A percentile compares a stretch with the other conserved stretches of the same genome.
These are phyloP conservation scores for Ostreobium quekettii DNA, from an alignment of 139 green algal genomes.

Conservation along the genomic window DNA sequence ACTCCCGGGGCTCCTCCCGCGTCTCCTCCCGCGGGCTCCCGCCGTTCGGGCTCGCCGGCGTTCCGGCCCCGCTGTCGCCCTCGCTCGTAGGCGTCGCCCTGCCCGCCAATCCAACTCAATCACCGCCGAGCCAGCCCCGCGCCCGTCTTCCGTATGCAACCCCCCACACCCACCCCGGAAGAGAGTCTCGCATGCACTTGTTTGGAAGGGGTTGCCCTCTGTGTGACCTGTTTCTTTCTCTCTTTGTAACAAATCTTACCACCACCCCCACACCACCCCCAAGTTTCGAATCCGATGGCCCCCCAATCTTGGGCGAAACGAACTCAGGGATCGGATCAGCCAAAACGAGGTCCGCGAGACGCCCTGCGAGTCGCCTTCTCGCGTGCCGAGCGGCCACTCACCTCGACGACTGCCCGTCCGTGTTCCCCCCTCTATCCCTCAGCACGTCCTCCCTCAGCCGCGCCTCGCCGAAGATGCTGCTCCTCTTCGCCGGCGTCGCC, in stretches of 20 bases:
- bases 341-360: background rate
- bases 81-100: too few species aligned
- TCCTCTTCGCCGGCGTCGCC: background rate
- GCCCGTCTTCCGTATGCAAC: too few species aligned
- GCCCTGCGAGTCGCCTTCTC: background rate
- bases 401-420: background rate
- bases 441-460: constrained; percentile 82
- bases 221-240: too few species aligned
- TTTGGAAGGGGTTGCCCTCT: too few species aligned
- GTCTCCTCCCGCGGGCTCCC: background rate
- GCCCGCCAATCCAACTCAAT: background rate
- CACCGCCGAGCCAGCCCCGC: too few species aligned
- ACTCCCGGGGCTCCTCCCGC: too few species aligned
- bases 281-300: too few species aligned
- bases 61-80: background rate
- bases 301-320: background rate
- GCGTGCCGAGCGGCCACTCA: too few species aligned
- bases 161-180: too few species aligned
- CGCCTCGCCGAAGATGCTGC: constrained; percentile 75
- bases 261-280: too few species aligned
- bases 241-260: too few species aligned
- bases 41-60: background rate
- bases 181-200: too few species aligned
- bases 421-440: constrained; percentile 55
- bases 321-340: background rate